Percentiles rank a stretch among this genome's conserved stretches.
phyloP scores from a whole-genome alignment of 495 filamentous ascomycete genomes.

The Melanomma pulvis-pyrius region DNA sequence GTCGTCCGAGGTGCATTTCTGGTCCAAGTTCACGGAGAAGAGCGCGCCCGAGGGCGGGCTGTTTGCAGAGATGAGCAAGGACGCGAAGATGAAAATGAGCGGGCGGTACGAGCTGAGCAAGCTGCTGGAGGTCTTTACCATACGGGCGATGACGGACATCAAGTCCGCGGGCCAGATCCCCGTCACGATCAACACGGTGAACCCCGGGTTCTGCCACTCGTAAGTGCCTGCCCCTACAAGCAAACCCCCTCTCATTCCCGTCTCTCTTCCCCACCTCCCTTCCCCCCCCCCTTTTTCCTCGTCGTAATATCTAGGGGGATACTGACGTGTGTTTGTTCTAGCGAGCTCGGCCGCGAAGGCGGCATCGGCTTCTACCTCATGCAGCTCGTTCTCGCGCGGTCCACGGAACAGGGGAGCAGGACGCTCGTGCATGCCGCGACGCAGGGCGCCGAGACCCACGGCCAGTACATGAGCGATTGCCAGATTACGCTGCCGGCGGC shows the following conservation, averaged over 20 bases:
- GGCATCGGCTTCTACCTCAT: slow-evolving; percentile 8
- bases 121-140: slow-evolving; percentile 13
- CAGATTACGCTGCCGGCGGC: slow-evolving; percentile 27
- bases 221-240: slow-evolving; percentile 5
- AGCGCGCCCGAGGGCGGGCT: slow-evolving; percentile 28
- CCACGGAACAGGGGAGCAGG: slow-evolving; percentile 48
- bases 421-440: slow-evolving; percentile 47
- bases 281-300: background rate
- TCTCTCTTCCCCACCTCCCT: background rate
- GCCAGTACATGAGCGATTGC: slow-evolving; percentile 43
- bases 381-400: slow-evolving; percentile 38
- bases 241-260: background rate
- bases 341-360: slow-evolving; percentile 41
- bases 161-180: slow-evolving; percentile 7
- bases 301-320: background rate
- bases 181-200: slow-evolving; percentile 49
- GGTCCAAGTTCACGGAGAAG: slow-evolving; percentile 40
- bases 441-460: slow-evolving; percentile 46
- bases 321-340: background rate
- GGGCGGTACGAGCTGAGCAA: slow-evolving; percentile 36
- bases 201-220: slow-evolving; percentile 49
- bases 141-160: slow-evolving; percentile 11
- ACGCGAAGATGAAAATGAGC: slow-evolving; percentile 36
- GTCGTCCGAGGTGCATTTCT: slow-evolving; percentile 38
- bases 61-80: slow-evolving; percentile 36